Percentiles rank a stretch among this genome's conserved stretches.
phyloP scores from a whole-genome alignment of 1,139 yeast species.

The Arxiozyma heterogenica region DNA sequence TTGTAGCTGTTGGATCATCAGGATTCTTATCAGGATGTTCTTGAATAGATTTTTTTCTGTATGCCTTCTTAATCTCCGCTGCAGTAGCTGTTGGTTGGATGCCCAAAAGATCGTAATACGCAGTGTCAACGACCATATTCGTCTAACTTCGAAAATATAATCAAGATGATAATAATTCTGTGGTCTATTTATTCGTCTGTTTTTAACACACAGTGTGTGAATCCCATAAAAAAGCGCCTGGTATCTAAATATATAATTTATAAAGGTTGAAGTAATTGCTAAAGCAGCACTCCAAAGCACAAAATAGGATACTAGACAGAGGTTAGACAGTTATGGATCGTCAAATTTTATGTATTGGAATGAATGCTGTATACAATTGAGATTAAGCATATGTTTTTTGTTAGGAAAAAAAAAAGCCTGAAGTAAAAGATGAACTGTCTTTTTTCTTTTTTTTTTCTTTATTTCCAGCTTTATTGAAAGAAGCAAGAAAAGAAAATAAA shows the following conservation, averaged over 20 bases:
- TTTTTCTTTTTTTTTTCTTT: too few relatives aligned
- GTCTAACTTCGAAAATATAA: not conserved
- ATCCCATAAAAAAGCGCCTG: too few relatives aligned
- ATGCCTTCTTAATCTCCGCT: conserved; percentile 82
- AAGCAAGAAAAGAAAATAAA: too few relatives aligned
- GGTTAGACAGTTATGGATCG: too few relatives aligned
- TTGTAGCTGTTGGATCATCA: conserved; percentile 60
- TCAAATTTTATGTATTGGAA: too few relatives aligned
- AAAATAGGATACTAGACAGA: too few relatives aligned
- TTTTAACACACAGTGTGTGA: not conserved
- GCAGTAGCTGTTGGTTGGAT: conserved; percentile 62
- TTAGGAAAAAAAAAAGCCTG: too few relatives aligned
- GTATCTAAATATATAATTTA: too few relatives aligned
- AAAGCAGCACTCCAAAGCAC: not conserved
- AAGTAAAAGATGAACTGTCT: too few relatives aligned
- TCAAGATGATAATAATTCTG: not conserved
- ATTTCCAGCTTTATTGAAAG: too few relatives aligned
- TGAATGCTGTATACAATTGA: too few relatives aligned
- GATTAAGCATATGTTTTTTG: too few relatives aligned
- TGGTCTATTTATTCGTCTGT: not conserved
- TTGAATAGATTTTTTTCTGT: conserved; percentile 75
- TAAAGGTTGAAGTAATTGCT: not conserved
- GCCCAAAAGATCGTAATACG: conserved; percentile 73
- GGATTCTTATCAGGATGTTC: conserved; percentile 97
- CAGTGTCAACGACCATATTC: conserved; percentile 78